Conservation (phyloP, 1,284 basidiomycete species). For the Bjerkandera adusta region DNA sequence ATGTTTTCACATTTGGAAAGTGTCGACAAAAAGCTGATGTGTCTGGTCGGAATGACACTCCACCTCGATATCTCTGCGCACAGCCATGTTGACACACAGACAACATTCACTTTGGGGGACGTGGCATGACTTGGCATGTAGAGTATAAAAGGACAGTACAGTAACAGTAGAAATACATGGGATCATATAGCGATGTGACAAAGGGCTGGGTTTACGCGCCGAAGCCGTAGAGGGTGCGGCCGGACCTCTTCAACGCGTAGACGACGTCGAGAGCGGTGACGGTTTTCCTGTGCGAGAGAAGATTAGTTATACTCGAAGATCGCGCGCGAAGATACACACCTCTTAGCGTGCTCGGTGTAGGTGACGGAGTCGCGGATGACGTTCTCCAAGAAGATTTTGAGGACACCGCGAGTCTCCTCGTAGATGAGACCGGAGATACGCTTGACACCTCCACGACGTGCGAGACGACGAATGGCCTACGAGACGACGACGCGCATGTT, state of each 20-base stretch:
- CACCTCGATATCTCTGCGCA: no score
- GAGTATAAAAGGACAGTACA: constrained; percentile 10
- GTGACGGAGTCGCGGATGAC: constrained; percentile 83
- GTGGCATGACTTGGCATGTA: no score
- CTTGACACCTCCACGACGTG: constrained; percentile 84
- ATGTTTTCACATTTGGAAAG: no score
- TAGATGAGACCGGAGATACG: constrained; percentile 84
- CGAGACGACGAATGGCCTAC: constrained; percentile 80
- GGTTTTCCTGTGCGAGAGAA: constrained; percentile 56
- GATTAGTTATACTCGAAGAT: constrained; percentile 1
- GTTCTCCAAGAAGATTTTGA: constrained; percentile 81
- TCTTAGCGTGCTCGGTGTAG: constrained; percentile 89
- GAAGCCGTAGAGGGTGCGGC: constrained; percentile 81
- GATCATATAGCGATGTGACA: no score
- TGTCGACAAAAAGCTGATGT: no score
- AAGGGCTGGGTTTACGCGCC: constrained; percentile 44
- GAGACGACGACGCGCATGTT: constrained; percentile 4
- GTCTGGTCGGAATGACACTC: no score
- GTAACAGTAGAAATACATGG: constrained; percentile 16
- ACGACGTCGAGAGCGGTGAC: constrained; percentile 82
- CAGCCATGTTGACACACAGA: no score
- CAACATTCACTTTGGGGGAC: no score
- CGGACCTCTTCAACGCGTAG: constrained; percentile 83
- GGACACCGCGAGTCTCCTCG: constrained; percentile 80
- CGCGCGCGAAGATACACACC: constrained; percentile 32